Percentiles rank a stretch among this genome's conserved stretches.
phyloP scores from a whole-genome alignment of 2,329 filamentous ascomycete species.

The Aspergillus sp. region DNA sequence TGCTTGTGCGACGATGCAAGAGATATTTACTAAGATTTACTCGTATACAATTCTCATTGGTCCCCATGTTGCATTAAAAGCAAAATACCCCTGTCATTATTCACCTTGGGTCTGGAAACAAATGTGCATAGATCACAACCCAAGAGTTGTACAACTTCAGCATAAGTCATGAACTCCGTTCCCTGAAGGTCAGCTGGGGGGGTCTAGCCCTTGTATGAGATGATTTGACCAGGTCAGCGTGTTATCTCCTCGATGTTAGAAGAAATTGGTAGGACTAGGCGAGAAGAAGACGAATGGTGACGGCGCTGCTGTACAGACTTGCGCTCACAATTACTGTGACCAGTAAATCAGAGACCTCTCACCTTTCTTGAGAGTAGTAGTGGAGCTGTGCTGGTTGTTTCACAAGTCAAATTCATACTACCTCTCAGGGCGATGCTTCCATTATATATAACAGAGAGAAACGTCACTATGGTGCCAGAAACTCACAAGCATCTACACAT shows the following conservation, averaged over 20 bases:
- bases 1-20: not conserved
- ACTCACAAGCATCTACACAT: no score
- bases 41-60: not conserved
- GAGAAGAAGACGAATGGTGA: not conserved
- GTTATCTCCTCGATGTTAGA: not conserved
- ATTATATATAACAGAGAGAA: no score
- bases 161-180: not conserved
- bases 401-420: no score
- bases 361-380: not conserved
- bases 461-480: no score
- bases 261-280: not conserved
- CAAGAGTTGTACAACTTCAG: not conserved
- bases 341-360: not conserved
- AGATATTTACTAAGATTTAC: not conserved
- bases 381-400: not conserved
- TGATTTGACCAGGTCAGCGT: not conserved
- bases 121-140: conserved; percentile 1
- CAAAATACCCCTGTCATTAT: not conserved
- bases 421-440: no score
- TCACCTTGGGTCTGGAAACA: not conserved
- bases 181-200: not conserved
- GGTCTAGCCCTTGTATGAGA: not conserved
- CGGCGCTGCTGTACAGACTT: not conserved
- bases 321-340: not conserved
- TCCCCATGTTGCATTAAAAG: not conserved